These are phyloP conservation scores for Colletotrichum acutatum DNA, from an alignment of 2,329 filamentous ascomycete species.

Conservation along the genomic window DNA sequence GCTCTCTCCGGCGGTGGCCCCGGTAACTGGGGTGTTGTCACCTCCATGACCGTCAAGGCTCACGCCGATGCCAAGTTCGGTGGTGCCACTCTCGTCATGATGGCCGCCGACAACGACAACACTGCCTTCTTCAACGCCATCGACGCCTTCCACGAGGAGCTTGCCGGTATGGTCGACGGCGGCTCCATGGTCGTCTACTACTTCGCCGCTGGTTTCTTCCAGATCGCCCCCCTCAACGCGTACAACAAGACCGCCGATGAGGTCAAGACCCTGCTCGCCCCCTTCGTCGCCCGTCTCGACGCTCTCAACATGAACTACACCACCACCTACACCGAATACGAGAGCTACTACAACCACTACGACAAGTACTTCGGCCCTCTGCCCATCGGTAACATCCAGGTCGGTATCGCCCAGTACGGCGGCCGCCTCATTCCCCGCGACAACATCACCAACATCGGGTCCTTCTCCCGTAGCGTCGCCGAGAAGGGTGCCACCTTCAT, in stretches of 20 bases:
- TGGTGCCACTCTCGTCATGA: conserved; percentile 44
- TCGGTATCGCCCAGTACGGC: conserved; percentile 48
- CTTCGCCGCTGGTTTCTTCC: conserved; percentile 58
- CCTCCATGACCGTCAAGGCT: conserved; percentile 49
- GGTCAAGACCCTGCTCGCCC: conserved; percentile 54
- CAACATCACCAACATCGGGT: conserved; percentile 36
- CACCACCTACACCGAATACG: conserved; percentile 38
- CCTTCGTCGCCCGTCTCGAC: conserved; percentile 54
- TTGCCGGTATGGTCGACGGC: conserved; percentile 59
- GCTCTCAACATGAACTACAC: conserved; percentile 44
- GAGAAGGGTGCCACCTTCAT: conserved; percentile 41
- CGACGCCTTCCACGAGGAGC: conserved; percentile 43
- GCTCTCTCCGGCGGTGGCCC: conserved; percentile 59
- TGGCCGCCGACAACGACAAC: conserved; percentile 41
- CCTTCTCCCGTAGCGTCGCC: conserved; percentile 33
- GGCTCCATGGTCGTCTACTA: conserved; percentile 62
- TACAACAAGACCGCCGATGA: conserved; percentile 56
- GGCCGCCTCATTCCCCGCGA: conserved; percentile 38
- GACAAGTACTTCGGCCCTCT: conserved; percentile 50
- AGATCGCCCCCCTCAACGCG: conserved; percentile 57
- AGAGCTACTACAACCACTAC: conserved; percentile 54
- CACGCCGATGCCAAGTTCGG: conserved; percentile 47
- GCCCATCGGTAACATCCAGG: conserved; percentile 58
- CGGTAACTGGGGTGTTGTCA: conserved; percentile 54
- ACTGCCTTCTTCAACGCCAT: conserved; percentile 47